phyloP scores from a whole-genome alignment of 1,139 yeast species.

The Blastobotrys malaysiensis region DNA sequence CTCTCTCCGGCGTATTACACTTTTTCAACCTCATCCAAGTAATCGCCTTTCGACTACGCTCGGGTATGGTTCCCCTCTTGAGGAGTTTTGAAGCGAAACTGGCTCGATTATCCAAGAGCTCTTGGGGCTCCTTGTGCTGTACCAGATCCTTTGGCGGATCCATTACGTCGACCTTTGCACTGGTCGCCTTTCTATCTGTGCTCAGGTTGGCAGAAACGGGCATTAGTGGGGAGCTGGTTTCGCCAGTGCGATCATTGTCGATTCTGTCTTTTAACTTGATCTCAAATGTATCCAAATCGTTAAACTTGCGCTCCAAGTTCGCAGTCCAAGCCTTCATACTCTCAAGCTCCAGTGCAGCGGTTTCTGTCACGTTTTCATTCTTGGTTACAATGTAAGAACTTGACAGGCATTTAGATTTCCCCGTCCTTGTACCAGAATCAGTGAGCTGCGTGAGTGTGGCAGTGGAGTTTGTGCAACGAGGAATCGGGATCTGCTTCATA shows the following conservation, averaged over 20 bases:
- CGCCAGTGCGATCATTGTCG: not conserved
- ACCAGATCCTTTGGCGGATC: no score
- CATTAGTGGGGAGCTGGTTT: not conserved
- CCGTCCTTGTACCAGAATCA: not conserved
- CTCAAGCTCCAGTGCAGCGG: not conserved
- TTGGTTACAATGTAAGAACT: not conserved
- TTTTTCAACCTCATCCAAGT: not conserved
- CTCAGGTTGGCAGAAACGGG: not conserved
- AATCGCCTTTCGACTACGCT: not conserved
- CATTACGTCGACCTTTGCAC: not conserved
- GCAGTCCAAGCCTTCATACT: not conserved
- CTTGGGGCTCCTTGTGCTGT: not conserved
- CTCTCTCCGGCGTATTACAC: not conserved
- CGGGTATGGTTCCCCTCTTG: not conserved
- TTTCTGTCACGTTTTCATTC: not conserved
- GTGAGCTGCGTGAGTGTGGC: not conserved
- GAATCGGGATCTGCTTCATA: not conserved
- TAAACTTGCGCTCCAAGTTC: not conserved
- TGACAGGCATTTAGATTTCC: not conserved
- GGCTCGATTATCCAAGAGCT: not conserved
- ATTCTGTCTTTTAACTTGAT: not conserved
- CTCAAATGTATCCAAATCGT: not conserved
- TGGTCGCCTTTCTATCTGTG: not conserved
- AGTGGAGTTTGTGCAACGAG: not conserved
- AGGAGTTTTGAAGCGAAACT: not conserved